Evolutionary conservation across 495 filamentous ascomycete genomes (phyloP).

Genomic region (Cudoniella acicularis): DNA sequence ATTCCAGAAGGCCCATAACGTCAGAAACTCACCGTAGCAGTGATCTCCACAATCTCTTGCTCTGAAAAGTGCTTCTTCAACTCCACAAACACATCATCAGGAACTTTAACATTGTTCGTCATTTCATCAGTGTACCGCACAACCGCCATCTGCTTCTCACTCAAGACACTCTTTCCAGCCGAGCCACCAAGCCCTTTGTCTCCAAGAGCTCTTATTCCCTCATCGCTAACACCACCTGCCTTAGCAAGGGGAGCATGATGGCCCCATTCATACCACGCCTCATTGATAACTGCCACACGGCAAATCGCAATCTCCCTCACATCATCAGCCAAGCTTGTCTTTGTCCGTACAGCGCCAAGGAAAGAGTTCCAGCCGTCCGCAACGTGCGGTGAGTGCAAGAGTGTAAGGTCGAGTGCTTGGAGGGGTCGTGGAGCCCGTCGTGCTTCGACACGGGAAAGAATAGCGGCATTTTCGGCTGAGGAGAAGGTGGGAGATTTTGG

Average conservation of each 20-base stretch:
- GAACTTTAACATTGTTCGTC: slow-evolving; percentile 61
- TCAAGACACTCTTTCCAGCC: slow-evolving; percentile 31
- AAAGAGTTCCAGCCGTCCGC: slow-evolving; percentile 82
- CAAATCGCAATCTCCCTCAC: slow-evolving; percentile 71
- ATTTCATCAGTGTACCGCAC: slow-evolving; percentile 72
- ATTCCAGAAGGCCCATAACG: background rate
- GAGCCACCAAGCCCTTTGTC: slow-evolving; percentile 1
- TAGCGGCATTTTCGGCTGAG: slow-evolving; percentile 45
- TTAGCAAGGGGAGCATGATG: slow-evolving; percentile 64
- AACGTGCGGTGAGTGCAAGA: slow-evolving; percentile 68
- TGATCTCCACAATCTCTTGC: slow-evolving; percentile 72
- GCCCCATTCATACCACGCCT: slow-evolving; percentile 75
- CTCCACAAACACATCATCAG: slow-evolving; percentile 57
- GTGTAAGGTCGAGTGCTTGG: slow-evolving; percentile 65
- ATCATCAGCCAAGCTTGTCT: slow-evolving; percentile 54
- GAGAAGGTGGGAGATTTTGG: slow-evolving; percentile 46
- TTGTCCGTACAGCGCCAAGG: slow-evolving; percentile 67
- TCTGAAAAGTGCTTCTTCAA: slow-evolving; percentile 58
- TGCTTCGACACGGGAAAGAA: slow-evolving; percentile 57
- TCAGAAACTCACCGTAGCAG: slow-evolving; percentile 55
- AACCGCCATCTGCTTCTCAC: slow-evolving; percentile 58
- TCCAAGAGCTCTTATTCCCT: slow-evolving; percentile 21
- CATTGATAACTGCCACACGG: slow-evolving; percentile 68
- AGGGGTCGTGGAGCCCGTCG: slow-evolving; percentile 62
- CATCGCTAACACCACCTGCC: slow-evolving; percentile 25